Evolutionary conservation across 2,329 filamentous ascomycete genomes (phyloP).

Genomic region (Penicillium griseofulvum): DNA sequence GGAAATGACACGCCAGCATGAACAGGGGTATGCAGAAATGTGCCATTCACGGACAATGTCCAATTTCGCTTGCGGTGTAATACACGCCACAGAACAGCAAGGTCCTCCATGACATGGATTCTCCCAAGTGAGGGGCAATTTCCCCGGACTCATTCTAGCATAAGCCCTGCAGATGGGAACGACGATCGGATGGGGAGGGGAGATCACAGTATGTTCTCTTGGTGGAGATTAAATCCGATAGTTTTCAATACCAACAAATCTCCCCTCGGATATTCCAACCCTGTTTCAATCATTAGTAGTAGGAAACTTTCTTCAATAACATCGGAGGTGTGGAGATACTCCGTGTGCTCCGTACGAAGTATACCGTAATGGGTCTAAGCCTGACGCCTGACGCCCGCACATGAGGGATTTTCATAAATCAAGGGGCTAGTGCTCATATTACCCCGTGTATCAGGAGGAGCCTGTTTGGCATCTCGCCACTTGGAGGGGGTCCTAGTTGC

Average conservation of each 20-base stretch:
- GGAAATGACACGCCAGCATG: conserved; percentile 15
- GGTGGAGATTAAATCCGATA: background rate
- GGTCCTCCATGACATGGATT: background rate
- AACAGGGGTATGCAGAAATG: conserved; percentile 9
- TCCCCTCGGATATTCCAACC: background rate
- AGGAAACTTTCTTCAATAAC: background rate
- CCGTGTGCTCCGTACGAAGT: background rate
- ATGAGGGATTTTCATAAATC: conserved; percentile 9
- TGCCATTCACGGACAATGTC: background rate
- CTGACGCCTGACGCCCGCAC: background rate
- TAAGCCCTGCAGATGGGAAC: conserved; percentile 13
- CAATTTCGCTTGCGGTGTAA: conserved; percentile 11
- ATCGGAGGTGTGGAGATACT: background rate
- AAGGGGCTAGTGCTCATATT: conserved; percentile 1
- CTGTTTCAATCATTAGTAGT: background rate
- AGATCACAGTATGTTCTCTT: background rate
- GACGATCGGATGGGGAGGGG: conserved; percentile 17
- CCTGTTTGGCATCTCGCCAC: conserved; percentile 1
- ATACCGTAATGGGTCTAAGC: background rate
- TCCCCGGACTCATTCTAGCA: conserved; percentile 7
- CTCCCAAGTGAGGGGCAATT: conserved; percentile 12
- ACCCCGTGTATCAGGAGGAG: conserved; percentile 12
- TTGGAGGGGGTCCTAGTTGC: background rate
- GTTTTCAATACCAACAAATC: background rate
- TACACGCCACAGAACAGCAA: conserved; percentile 11